These are phyloP conservation scores for Leccinum incarnatum DNA, from an alignment of 768 basidiomycete species.

Conservation along the genomic window DNA sequence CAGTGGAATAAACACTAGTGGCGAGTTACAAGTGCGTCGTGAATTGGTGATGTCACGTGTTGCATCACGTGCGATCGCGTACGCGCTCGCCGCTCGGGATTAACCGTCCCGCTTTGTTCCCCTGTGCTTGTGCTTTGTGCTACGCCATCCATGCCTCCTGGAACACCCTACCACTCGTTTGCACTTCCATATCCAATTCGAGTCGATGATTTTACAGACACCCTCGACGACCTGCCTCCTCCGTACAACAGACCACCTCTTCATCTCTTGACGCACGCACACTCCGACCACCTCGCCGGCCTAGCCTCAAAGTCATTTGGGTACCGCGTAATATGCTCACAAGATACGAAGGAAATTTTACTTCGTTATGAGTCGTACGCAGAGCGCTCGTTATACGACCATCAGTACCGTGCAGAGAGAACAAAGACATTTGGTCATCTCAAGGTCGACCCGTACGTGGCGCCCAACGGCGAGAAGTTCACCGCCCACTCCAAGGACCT, in stretches of 20 bases:
- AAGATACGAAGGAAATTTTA: conserved; percentile 84
- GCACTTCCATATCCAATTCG: conserved; percentile 79
- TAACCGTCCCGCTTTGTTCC: background rate
- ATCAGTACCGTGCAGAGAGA: conserved; percentile 30
- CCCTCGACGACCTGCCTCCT: conserved; percentile 33
- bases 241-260: conserved; percentile 41
- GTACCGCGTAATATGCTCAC: conserved; percentile 71
- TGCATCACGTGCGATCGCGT: background rate
- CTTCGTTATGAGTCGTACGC: conserved; percentile 68
- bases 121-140: conserved; percentile 8
- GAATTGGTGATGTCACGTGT: background rate
- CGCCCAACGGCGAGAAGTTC: conserved; percentile 46
- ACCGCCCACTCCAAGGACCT: conserved; percentile 63
- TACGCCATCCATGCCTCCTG: conserved; percentile 56
- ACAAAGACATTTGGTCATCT: conserved; percentile 65
- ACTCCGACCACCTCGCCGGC: conserved; percentile 83
- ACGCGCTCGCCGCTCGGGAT: background rate
- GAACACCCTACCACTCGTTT: conserved; percentile 76
- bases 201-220: conserved; percentile 74
- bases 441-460: conserved; percentile 49
- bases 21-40: too few species aligned
- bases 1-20: too few species aligned
- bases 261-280: conserved; percentile 86
- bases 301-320: conserved; percentile 74
- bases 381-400: conserved; percentile 58